These are phyloP conservation scores for Penicillium ucsense DNA, from an alignment of 495 filamentous ascomycete genomes.

Conservation along the genomic window DNA sequence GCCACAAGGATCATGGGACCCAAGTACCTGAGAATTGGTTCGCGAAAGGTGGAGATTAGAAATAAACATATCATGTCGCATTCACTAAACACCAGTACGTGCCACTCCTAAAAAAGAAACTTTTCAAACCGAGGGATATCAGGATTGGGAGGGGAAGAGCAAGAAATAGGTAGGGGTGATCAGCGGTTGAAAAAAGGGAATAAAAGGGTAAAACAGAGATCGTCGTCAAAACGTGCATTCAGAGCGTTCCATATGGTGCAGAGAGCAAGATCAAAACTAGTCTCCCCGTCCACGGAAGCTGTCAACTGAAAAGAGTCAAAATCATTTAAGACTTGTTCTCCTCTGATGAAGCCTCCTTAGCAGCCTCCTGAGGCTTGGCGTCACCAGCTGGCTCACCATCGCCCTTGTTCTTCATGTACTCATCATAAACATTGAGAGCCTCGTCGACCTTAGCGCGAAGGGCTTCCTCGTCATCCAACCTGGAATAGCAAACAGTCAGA, in stretches of 20 bases:
- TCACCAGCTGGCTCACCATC: conserved; percentile 29
- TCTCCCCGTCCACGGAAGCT: not conserved
- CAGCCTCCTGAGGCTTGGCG: conserved; percentile 36
- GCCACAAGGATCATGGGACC: too few species aligned
- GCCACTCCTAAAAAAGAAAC: conserved; percentile 33
- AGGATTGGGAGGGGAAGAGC: conserved; percentile 28
- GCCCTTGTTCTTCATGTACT: conserved; percentile 80
- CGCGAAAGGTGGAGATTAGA: conserved; percentile 4
- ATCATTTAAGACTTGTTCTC: conserved; percentile 39
- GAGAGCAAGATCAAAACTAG: not conserved
- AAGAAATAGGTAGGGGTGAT: conserved; percentile 4
- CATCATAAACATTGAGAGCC: conserved; percentile 92
- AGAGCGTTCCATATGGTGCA: conserved; percentile 23
- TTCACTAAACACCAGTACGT: conserved; percentile 30
- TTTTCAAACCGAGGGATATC: conserved; percentile 45
- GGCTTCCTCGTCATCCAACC: conserved; percentile 80
- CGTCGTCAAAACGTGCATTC: conserved; percentile 38
- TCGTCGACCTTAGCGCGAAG: conserved; percentile 93
- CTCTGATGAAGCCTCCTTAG: conserved; percentile 33
- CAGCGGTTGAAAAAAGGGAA: conserved; percentile 21
- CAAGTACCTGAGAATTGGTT: too few species aligned
- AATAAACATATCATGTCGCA: conserved; percentile 19
- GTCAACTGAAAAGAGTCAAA: not conserved
- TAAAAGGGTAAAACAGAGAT: conserved; percentile 19
- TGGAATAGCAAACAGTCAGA: conserved; percentile 29